Evolutionary conservation across 495 filamentous ascomycete species (phyloP).

Genomic region (Podospora conica): DNA sequence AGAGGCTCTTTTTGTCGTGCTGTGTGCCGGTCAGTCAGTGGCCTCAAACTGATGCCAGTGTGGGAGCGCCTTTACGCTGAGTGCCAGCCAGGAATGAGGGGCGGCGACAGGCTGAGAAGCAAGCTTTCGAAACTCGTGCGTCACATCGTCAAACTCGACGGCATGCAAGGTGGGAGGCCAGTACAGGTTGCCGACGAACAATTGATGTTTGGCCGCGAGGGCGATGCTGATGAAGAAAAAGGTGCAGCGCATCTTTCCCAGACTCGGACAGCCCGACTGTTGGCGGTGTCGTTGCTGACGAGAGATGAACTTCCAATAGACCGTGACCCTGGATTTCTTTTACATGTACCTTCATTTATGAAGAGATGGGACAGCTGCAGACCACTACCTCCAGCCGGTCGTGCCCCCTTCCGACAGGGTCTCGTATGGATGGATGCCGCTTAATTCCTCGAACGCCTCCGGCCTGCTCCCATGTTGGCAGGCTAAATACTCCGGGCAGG

Average conservation of each 20-base stretch:
- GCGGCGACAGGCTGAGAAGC: conserved; percentile 18
- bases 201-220: conserved; percentile 4
- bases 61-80: too few species aligned
- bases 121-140: conserved; percentile 15
- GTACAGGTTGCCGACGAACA: conserved; percentile 16
- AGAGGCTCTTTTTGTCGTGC: conserved; percentile 34
- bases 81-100: conserved; percentile 30
- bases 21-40: conserved; percentile 10
- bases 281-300: too few species aligned
- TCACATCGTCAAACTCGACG: conserved; percentile 29
- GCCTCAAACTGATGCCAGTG: too few species aligned
- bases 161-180: conserved; percentile 15
- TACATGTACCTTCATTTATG: too few species aligned
- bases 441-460: neutral
- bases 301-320: too few species aligned
- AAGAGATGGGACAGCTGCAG: too few species aligned
- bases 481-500: neutral
- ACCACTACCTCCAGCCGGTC: too few species aligned
- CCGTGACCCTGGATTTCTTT: too few species aligned
- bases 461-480: neutral
- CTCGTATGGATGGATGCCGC: too few species aligned
- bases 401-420: too few species aligned
- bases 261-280: too few species aligned
- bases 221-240: neutral
- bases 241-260: neutral